Conservation (phyloP, 768 basidiomycete genomes). For the Russula sp. region DNA sequence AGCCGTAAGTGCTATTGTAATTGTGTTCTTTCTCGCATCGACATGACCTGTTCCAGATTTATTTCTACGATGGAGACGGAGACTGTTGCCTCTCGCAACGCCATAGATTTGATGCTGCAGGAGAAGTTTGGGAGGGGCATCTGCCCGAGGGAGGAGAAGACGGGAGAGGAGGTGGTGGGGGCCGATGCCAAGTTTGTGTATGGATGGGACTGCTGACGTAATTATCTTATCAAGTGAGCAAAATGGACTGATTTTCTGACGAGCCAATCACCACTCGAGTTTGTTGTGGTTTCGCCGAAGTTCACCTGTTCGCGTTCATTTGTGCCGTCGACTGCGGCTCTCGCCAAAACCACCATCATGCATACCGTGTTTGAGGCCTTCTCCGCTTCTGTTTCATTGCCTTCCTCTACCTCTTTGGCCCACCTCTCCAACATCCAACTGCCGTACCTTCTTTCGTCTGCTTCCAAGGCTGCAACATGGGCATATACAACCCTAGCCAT, state of each 20-base stretch:
- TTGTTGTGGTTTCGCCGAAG: background rate
- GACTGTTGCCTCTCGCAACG: conserved; percentile 74
- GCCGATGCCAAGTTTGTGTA: background rate
- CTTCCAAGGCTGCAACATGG: conserved; percentile 38
- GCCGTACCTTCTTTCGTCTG: conserved; percentile 38
- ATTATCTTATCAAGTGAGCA: background rate
- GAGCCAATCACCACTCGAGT: conserved; percentile 5
- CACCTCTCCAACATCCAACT: conserved; percentile 41
- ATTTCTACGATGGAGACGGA: conserved; percentile 95
- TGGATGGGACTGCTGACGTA: background rate
- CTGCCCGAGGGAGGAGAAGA: conserved; percentile 34
- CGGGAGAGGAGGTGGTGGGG: background rate
- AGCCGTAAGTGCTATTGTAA: conserved; percentile 51
- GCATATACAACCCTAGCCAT: conserved; percentile 63
- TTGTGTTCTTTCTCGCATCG: background rate
- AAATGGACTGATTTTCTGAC: conserved; percentile 15
- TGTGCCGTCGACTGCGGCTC: background rate
- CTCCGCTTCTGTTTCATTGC: conserved; percentile 31
- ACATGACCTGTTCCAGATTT: conserved; percentile 37
- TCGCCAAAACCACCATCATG: conserved; percentile 25
- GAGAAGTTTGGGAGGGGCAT: conserved; percentile 68
- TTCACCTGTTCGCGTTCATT: background rate
- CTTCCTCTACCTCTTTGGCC: conserved; percentile 38
- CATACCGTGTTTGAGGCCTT: conserved; percentile 28
- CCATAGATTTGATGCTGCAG: conserved; percentile 69